These are phyloP conservation scores for Chytriomyces sp. DNA, from an alignment of 192 early-diverging fungal species.

Conservation along the genomic window DNA sequence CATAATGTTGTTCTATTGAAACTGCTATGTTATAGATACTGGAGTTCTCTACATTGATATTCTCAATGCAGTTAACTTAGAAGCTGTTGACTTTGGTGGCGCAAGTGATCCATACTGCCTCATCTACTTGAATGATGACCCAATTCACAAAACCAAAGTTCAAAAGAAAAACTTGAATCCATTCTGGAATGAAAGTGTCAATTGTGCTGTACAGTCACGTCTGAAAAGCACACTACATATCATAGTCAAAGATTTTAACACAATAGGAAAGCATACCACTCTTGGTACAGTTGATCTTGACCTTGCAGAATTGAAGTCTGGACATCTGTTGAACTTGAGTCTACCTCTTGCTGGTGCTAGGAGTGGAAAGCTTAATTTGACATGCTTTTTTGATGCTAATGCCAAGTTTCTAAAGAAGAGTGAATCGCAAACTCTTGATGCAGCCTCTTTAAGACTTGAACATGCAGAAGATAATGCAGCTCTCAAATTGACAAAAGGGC, in stretches of 20 bases:
- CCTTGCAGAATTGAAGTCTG: conserved; percentile 37
- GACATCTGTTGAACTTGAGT: conserved; percentile 12
- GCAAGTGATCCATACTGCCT: conserved; percentile 52
- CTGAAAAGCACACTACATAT: conserved; percentile 45
- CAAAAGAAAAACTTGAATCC: conserved; percentile 76
- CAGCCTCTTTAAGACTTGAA: conserved; percentile 5
- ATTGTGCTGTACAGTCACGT: conserved; percentile 35
- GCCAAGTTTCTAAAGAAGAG: neutral
- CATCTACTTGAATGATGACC: conserved; percentile 43
- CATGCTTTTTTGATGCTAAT: conserved; percentile 4
- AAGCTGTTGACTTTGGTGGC: conserved; percentile 57
- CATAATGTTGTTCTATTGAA: neutral
- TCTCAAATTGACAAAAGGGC: conserved; percentile 23
- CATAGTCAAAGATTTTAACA: conserved; percentile 83
- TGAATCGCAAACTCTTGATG: neutral
- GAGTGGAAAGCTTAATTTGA: conserved; percentile 7
- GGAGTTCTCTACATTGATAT: conserved; percentile 52
- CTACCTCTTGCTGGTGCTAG: conserved; percentile 21
- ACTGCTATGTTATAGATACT: conserved; percentile 20
- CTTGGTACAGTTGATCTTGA: conserved; percentile 47
- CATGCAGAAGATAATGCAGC: conserved; percentile 30
- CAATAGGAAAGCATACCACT: conserved; percentile 73
- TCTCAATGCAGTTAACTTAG: conserved; percentile 52
- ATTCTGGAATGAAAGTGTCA: conserved; percentile 58
- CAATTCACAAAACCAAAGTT: conserved; percentile 66